Base-by-base conservation (phyloP, 805 yeast genomes). In the Ogataea ramenticola region DNA sequence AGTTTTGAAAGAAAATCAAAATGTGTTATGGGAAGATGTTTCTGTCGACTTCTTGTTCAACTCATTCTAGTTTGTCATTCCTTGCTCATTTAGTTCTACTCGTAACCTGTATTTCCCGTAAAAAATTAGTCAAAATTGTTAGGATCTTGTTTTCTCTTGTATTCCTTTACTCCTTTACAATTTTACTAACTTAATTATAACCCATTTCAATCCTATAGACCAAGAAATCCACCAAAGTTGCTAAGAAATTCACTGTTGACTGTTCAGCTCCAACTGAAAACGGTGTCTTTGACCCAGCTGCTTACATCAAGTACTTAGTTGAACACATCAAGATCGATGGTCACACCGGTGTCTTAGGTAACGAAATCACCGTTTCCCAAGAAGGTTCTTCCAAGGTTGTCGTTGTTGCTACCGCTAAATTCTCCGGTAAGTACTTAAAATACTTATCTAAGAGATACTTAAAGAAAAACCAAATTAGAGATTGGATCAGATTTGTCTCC, bases 381-480 rank as follows among this genome's bases (percentile, higher is more conserved):
- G 93, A 88, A 68, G 95, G 90, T 68, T 75, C 81, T 79, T 82
- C 84, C 77, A 80, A 86, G 69, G 82, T 86, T 68, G 88, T 93
- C 67, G 86, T 89, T 69, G 80, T 77, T 58, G 77, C 97, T 58
- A 81, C 84, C 74, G 74, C 95, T 74, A 84, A 88, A 78, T 91
- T 93, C 93, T 90, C 97, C 61, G 99, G 99, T 78, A 91, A 95
- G 80, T 93, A 93, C 95, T 84, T 91, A 73, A 93, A 95, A 82
- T 93, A 93, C 95, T 80, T 93, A 71, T 87, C 98, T 68, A 95
- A 93, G 89, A 91, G 95, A 82, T 93, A 87, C 93, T 87, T 93
- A 77, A 95, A 91, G 96, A 93, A 93, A 87, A 88, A 90, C 91
- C 95, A 87, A 78, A 86, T 91, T 80, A 89, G 97, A 82, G 98